Conservation (phyloP, 768 basidiomycete species). For the Lactarius sp. region DNA sequence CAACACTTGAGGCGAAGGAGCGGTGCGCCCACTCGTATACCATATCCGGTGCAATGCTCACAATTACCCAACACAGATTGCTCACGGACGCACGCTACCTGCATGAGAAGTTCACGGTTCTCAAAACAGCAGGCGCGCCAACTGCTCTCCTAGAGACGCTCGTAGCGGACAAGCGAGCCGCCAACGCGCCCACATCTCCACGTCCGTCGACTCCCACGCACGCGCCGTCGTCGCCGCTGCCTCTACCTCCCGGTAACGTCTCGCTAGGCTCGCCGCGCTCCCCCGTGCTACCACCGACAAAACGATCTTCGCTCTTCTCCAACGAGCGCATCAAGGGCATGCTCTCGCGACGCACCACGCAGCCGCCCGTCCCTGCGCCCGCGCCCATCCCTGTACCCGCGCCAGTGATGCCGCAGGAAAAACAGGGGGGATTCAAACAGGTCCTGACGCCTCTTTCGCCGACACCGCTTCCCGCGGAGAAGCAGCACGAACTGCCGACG, state of each 20-base stretch:
- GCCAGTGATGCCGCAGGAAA: not conserved
- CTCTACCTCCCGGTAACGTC: slow-evolving; percentile 13
- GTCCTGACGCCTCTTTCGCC: slow-evolving; percentile 25
- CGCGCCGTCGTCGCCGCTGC: slow-evolving; percentile 4
- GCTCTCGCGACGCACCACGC: slow-evolving; percentile 28
- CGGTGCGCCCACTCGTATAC: slow-evolving; percentile 46
- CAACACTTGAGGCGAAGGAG: slow-evolving; percentile 76
- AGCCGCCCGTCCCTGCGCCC: not conserved
- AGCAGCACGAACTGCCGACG: slow-evolving; percentile 4
- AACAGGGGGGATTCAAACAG: slow-evolving; percentile 30
- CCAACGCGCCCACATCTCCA: not conserved
- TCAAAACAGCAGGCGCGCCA: slow-evolving; percentile 63
- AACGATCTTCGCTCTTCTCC: slow-evolving; percentile 26
- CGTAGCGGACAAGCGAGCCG: slow-evolving; percentile 61
- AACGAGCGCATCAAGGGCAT: slow-evolving; percentile 39
- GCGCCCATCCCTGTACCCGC: not conserved
- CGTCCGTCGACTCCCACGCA: slow-evolving; percentile 2
- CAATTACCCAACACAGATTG: slow-evolving; percentile 45
- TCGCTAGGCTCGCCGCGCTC: slow-evolving; percentile 17
- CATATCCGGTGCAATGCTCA: not conserved
- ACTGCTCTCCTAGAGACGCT: slow-evolving; percentile 82
- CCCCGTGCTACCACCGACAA: not conserved
- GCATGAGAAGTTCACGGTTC: slow-evolving; percentile 64
- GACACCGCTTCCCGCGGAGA: slow-evolving; percentile 9
- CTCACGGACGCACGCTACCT: slow-evolving; percentile 74